Evolutionary conservation across 192 early-diverging fungal genomes (phyloP), one percentile per base, ranked within the genome.

Genomic region (Obelidium mucronatum): DNA sequence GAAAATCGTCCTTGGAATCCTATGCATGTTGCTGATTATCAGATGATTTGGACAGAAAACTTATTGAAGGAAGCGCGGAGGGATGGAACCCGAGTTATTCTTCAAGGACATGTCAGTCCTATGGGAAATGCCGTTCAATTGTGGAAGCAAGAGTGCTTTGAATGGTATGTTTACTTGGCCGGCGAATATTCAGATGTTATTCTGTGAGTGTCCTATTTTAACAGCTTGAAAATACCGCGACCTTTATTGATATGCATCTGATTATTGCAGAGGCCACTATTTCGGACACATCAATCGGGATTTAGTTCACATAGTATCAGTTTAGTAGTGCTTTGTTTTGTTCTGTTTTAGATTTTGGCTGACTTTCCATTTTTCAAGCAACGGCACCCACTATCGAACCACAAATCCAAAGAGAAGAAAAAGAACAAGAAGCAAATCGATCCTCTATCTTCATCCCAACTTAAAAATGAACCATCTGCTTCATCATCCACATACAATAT

Each of bases 211-310:
- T 31, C 26, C 24, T 19, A 5, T 8, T 67, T 30, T 17, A n/a
- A n/a, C n/a, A n/a, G n/a, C n/a, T n/a, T n/a, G n/a, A n/a, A n/a
- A n/a, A n/a, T n/a, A n/a, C n/a, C n/a, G n/a, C n/a, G n/a, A 37
- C 28, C 40, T 67, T 17, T 22, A 26, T 17, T 67, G 19, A 35
- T 1, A n/a, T n/a, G n/a, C n/a, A n/a, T n/a, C n/a, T n/a, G n/a
- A 1, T 26, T 67, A 13, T 28, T 13, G 8, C 26, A 67, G 66
- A 35, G 66, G 51, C 1, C 79, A 78, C 39, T 84, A 82, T 52
- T 86, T 71, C 67, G 86, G 86, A 1, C 86, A 88, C 79, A 81
- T 86, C 42, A 88, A 88, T 56, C 56, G 69, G 19, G 86, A 88
- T 61, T 42, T 82, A n/a, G 52, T 82, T 6, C 77, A 78, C 33